Conservation (phyloP, 1,139 yeast species). For the Diutina siamensis region DNA sequence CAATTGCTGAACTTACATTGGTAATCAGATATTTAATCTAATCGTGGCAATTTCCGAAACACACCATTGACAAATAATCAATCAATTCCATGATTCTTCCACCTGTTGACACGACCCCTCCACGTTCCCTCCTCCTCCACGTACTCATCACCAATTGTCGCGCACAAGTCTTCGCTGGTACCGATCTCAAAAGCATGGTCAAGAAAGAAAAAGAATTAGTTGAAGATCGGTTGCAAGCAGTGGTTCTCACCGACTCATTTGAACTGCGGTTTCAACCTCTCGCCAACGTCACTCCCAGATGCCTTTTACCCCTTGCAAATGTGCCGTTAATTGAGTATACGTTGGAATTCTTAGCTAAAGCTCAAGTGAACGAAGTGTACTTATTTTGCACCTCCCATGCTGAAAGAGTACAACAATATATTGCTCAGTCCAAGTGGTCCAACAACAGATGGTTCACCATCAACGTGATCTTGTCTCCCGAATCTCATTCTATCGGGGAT, state of each 20-base stretch:
- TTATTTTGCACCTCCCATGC: constrained; percentile 87
- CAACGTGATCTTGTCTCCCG: constrained; percentile 72
- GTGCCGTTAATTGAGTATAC: constrained; percentile 93
- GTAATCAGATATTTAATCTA: no score
- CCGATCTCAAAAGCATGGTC: neutral
- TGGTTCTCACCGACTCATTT: constrained; percentile 87
- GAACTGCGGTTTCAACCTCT: constrained; percentile 89
- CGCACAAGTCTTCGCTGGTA: neutral
- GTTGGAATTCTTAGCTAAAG: constrained; percentile 81
- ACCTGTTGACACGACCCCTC: no score
- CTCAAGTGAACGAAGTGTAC: constrained; percentile 83
- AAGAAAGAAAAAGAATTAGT: constrained; percentile 43
- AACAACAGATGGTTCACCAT: constrained; percentile 56
- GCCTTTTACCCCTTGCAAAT: constrained; percentile 83
- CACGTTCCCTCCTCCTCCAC: no score
- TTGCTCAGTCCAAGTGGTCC: constrained; percentile 77
- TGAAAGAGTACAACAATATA: constrained; percentile 72
- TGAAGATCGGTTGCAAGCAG: constrained; percentile 77
- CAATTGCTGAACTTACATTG: no score
- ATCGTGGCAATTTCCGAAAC: no score
- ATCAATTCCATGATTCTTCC: no score
- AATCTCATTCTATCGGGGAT: constrained; percentile 89
- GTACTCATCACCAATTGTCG: no score
- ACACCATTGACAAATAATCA: no score
- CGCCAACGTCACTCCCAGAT: constrained; percentile 74